phyloP scores from a whole-genome alignment of 106 monocot genomes.

The Acanthochlamys bracteata region DNA sequence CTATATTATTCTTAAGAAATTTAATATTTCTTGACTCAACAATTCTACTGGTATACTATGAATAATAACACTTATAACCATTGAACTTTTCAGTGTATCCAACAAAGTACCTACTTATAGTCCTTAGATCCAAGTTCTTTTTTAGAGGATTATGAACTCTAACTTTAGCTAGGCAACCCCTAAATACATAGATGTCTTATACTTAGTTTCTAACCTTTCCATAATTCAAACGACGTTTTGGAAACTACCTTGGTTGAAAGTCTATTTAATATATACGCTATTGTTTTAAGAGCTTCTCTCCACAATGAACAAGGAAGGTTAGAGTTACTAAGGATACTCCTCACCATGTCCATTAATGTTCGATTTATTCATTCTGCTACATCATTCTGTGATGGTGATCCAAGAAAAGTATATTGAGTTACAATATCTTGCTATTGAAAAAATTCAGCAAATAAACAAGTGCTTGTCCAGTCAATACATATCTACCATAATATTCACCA shows the following conservation, averaged over 20 bases:
- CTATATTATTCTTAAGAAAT: background rate
- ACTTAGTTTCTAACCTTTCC: slow-evolving; percentile 4
- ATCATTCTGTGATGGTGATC: background rate
- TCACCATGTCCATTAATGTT: slow-evolving; percentile 6
- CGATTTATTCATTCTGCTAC: background rate
- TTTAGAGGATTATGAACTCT: slow-evolving; percentile 1
- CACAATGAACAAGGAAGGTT: background rate
- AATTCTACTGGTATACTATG: background rate
- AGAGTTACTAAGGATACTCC: slow-evolving; percentile 3
- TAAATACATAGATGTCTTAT: slow-evolving; percentile 8
- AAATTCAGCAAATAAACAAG: background rate
- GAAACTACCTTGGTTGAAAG: slow-evolving; percentile 2
- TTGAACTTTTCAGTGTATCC: background rate
- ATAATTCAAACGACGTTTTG: slow-evolving; percentile 1
- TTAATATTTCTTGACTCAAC: background rate
- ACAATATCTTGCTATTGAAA: background rate
- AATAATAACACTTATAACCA: slow-evolving; percentile 4
- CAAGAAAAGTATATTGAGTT: background rate
- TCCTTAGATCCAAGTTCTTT: slow-evolving; percentile 2
- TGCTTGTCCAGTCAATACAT: background rate
- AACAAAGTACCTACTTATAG: background rate
- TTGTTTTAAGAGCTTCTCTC: slow-evolving; percentile 1
- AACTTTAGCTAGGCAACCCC: slow-evolving; percentile 1
- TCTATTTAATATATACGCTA: background rate
- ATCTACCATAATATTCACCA: slow-evolving; percentile 10